Conservation (phyloP, 2,329 filamentous ascomycete species). For the Diaporthe aspalathi region DNA sequence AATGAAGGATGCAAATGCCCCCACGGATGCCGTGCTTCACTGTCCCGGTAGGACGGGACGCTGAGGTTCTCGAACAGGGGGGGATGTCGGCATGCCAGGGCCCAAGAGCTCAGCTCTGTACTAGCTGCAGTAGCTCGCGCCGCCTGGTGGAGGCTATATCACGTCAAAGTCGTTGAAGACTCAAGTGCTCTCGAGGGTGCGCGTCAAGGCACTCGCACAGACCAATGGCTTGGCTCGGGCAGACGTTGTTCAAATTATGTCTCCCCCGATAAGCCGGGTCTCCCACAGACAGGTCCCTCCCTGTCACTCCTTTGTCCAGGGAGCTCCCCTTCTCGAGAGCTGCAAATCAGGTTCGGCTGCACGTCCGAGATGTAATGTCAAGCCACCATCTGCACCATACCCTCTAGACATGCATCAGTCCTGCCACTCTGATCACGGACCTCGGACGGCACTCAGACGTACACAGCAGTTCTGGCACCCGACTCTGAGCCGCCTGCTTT, state of each 20-base stretch:
- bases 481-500: background rate
- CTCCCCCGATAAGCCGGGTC: background rate
- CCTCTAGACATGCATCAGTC: no score
- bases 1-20: background rate
- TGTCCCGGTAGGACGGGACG: constrained; percentile 11
- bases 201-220: constrained; percentile 9
- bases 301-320: background rate
- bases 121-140: constrained; percentile 6
- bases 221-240: background rate
- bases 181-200: background rate
- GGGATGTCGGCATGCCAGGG: background rate
- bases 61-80: background rate
- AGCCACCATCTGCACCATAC: background rate
- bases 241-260: background rate
- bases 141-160: background rate
- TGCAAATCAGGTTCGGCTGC: background rate
- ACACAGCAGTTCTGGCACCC: background rate
- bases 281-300: background rate
- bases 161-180: background rate
- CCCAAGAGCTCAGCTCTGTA: background rate
- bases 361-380: background rate
- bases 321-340: background rate
- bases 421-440: background rate
- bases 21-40: background rate
- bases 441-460: background rate